Base-by-base conservation (phyloP, 2,329 filamentous ascomycete genomes). In the Fusarium hainanense region DNA sequence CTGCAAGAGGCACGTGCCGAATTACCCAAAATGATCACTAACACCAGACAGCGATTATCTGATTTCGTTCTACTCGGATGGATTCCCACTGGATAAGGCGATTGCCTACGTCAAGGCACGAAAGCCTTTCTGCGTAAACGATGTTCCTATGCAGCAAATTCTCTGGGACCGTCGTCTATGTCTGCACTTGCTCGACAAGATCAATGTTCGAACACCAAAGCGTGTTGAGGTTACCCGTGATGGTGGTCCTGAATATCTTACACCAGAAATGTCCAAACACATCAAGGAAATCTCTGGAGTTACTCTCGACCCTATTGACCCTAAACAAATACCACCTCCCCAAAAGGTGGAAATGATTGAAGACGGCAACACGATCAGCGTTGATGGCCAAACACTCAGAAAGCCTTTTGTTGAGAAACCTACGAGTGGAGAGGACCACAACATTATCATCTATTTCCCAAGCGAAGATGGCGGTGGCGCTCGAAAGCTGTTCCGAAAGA, bases 331-430 rank as follows among this genome's bases (percentile, higher is more conserved):
- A 18, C 90, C 91, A 4, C 84, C 88, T 55, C 93, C 94, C 4
- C 84, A 86, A 58, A 90, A 88, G 66, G 91, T 99, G 8, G 91
- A 96, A 75, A 84, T 99, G 69, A 85, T 96, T n/a, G 94, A 98
- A 68, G 91, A 97, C 71, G 93, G 93, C 28, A 94, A 99, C 77
- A 91, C 92, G 7, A 85, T 99, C 57, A 89, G 91, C 43, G 95
- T 99, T 12, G 95, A 99, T 77, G 96, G 95, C 13, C 85, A 88
- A 42, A 80, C 90, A 6, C 86, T 99, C 47, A 91, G 87, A 73
- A 99, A 99, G 77, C 96, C 96, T 0, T 99, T 99, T 77, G 96
- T 99, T 40, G 96, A 99, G 78, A 99, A 99, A 79, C 96, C 96
- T 0, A 94, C 94, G n/a, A 98, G 93, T 76, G 96, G 96, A 34